Conservation (phyloP, 2,329 filamentous ascomycete genomes). For the Apiospora hydei region DNA sequence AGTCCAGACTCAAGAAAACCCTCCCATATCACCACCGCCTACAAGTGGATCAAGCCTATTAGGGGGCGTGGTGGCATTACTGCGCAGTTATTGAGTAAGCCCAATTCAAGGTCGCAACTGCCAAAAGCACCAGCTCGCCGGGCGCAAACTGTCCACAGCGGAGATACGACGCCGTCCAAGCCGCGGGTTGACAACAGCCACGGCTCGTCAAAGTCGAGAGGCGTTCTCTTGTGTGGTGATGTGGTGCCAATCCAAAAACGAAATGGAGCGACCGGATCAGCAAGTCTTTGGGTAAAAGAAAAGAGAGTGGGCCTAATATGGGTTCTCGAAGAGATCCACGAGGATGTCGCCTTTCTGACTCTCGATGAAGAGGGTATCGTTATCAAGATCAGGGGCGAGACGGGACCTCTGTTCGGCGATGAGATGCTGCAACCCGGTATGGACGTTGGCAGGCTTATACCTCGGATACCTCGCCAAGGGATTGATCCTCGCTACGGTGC, state of each 20-base stretch:
- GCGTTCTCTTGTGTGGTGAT: constrained; percentile 92
- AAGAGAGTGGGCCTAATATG: constrained; percentile 93
- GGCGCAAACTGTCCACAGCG: constrained; percentile 69
- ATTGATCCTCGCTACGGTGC: constrained; percentile 74
- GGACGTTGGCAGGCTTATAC: constrained; percentile 80
- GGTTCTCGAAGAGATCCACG: constrained; percentile 97
- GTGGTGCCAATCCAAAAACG: constrained; percentile 98
- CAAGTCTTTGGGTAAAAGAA: constrained; percentile 98
- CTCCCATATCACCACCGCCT: constrained; percentile 45
- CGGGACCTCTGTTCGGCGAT: constrained; percentile 85
- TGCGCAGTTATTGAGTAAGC: constrained; percentile 86
- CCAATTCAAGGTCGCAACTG: constrained; percentile 64
- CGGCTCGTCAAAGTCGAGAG: constrained; percentile 78
- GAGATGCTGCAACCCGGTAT: constrained; percentile 71
- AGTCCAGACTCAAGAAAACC: constrained; percentile 36
- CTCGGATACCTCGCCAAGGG: constrained; percentile 79
- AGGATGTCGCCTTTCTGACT: constrained; percentile 82
- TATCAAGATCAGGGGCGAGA: constrained; percentile 74
- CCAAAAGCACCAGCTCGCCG: constrained; percentile 64
- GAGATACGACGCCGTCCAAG: constrained; percentile 62
- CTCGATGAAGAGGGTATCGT: constrained; percentile 82
- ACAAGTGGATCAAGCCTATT: constrained; percentile 63
- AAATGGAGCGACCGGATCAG: constrained; percentile 89
- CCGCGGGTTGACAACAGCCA: constrained; percentile 66
- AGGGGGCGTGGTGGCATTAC: constrained; percentile 81